Evolutionary conservation across 2,329 filamentous ascomycete species (phyloP).

Genomic region (Alternaria novae-zelandiae): DNA sequence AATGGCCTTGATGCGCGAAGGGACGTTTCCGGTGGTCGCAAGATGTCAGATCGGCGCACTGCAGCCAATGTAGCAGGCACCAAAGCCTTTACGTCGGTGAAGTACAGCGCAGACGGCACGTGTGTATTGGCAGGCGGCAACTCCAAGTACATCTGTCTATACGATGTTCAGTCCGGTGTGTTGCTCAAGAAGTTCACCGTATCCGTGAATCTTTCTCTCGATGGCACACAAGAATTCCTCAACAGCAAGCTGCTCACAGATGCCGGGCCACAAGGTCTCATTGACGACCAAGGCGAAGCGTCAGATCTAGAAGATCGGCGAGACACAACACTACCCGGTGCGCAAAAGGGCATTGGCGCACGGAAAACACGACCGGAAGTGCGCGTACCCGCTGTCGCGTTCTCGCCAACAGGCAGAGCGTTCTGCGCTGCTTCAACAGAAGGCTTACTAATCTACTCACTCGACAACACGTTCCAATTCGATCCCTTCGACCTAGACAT

Average conservation of each 20-base stretch:
- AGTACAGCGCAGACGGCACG: slow-evolving; percentile 89
- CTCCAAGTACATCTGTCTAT: slow-evolving; percentile 98
- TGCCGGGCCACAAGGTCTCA: slow-evolving; percentile 80
- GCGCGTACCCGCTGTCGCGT: slow-evolving; percentile 81
- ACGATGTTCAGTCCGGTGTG: slow-evolving; percentile 91
- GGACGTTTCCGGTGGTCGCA: slow-evolving; percentile 91
- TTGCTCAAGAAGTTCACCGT: slow-evolving; percentile 95
- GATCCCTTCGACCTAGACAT: slow-evolving; percentile 97
- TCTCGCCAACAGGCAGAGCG: slow-evolving; percentile 84
- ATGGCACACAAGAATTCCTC: slow-evolving; percentile 95
- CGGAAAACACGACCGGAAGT: slow-evolving; percentile 81
- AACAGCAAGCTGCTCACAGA: slow-evolving; percentile 93
- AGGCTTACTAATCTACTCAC: slow-evolving; percentile 88
- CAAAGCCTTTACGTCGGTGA: slow-evolving; percentile 86
- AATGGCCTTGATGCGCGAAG: slow-evolving; percentile 86
- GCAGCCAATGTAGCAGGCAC: slow-evolving; percentile 90
- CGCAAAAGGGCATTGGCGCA: slow-evolving; percentile 85
- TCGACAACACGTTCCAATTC: slow-evolving; percentile 84
- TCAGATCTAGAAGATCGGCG: slow-evolving; percentile 87
- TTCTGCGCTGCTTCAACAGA: slow-evolving; percentile 97
- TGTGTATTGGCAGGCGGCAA: slow-evolving; percentile 91
- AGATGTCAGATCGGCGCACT: slow-evolving; percentile 83
- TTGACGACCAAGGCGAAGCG: slow-evolving; percentile 86
- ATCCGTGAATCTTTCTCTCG: slow-evolving; percentile 90
- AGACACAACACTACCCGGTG: slow-evolving; percentile 81